A percentile compares a stretch with the other conserved stretches of the same genome.
Evolutionary conservation across 495 filamentous ascomycete species (phyloP).

Genomic region (Neurospora sublineolata): DNA sequence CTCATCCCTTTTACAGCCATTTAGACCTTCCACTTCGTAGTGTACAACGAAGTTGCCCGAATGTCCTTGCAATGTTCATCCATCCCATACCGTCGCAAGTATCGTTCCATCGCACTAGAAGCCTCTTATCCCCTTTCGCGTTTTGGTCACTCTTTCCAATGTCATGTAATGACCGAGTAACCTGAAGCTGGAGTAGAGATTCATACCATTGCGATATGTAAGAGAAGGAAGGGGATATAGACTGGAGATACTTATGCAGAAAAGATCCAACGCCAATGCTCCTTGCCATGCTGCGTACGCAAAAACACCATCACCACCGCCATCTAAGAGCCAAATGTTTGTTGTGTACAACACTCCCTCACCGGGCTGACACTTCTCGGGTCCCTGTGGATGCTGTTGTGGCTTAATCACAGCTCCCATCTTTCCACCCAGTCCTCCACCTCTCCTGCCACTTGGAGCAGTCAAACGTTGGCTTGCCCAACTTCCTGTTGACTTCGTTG

Average conservation of each 20-base stretch:
- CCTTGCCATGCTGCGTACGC: not conserved
- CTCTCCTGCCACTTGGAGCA: constrained; percentile 86
- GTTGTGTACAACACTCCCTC: not conserved
- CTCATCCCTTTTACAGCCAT: not conserved
- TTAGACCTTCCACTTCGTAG: not conserved
- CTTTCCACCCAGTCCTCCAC: constrained; percentile 89
- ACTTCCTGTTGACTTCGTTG: constrained; percentile 90
- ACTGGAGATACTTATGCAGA: not conserved
- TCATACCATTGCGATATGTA: not conserved
- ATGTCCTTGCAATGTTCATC: not conserved
- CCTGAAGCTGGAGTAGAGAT: not conserved
- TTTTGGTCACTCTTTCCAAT: not conserved
- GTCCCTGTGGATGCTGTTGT: not conserved
- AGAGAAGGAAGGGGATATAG: not conserved
- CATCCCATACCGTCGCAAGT: not conserved
- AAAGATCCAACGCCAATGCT: not conserved
- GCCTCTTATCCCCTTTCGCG: not conserved
- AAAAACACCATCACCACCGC: not conserved
- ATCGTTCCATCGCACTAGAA: not conserved
- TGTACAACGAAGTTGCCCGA: not conserved
- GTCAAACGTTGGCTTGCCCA: constrained; percentile 88
- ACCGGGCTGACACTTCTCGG: not conserved
- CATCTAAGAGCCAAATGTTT: not conserved
- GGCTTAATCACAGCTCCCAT: constrained; percentile 50
- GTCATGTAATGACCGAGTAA: not conserved